These are phyloP conservation scores for Pleomassaria siparia DNA, from an alignment of 2,329 filamentous ascomycete genomes.

Conservation along the genomic window DNA sequence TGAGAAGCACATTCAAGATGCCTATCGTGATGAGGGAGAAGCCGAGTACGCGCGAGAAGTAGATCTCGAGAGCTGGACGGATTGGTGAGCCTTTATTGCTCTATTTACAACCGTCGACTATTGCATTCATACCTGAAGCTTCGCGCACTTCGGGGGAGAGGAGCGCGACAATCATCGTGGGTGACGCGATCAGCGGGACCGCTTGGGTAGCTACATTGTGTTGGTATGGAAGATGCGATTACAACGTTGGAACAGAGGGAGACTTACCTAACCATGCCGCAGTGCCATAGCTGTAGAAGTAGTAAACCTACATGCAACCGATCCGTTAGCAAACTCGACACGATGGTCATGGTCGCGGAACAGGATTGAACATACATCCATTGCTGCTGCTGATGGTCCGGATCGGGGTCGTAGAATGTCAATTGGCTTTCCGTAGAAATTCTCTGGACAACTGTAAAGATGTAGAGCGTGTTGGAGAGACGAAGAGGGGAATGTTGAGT, in stretches of 20 bases:
- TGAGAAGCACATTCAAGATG: slow-evolving; percentile 65
- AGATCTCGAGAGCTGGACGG: slow-evolving; percentile 62
- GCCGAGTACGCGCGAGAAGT: slow-evolving; percentile 72
- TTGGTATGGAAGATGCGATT: background rate
- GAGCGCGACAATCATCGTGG: slow-evolving; percentile 62
- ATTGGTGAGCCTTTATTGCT: background rate
- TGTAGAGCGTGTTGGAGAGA: background rate
- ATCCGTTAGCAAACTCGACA: too few relatives aligned
- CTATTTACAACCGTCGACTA: background rate
- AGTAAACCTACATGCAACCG: slow-evolving; percentile 42
- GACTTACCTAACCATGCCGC: slow-evolving; percentile 45
- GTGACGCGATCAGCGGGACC: slow-evolving; percentile 59
- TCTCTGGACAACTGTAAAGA: background rate
- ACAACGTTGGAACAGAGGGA: background rate
- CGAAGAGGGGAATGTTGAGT: background rate
- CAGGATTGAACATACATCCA: slow-evolving; percentile 7
- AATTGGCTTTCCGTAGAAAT: background rate
- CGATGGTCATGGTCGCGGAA: background rate
- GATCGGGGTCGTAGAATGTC: background rate
- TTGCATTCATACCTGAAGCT: slow-evolving; percentile 51
- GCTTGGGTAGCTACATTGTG: slow-evolving; percentile 41
- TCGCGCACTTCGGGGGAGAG: slow-evolving; percentile 60
- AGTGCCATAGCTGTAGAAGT: slow-evolving; percentile 47
- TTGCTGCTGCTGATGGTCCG: background rate
- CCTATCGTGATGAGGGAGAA: slow-evolving; percentile 67